A percentile compares a stretch with the other conserved stretches of the same genome.
phyloP scores from a whole-genome alignment of 1,284 basidiomycete genomes.

The Malassezia equina region DNA sequence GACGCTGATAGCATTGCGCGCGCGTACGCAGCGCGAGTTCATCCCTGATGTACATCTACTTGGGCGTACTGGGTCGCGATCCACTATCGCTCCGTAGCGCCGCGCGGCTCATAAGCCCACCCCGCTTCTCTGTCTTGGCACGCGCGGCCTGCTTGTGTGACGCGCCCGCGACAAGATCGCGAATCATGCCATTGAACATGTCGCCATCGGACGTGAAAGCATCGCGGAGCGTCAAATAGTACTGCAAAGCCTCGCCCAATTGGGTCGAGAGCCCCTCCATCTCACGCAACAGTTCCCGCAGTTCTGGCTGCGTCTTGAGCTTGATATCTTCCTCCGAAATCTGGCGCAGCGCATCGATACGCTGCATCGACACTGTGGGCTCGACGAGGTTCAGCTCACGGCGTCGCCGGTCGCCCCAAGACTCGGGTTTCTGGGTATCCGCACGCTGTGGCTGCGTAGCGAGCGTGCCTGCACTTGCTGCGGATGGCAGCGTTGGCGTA shows the following conservation, averaged over 20 bases:
- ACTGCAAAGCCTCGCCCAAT: slow-evolving; percentile 34
- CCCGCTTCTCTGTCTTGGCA: slow-evolving; percentile 7
- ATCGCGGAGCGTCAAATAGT: slow-evolving; percentile 39
- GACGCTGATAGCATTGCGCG: slow-evolving; percentile 9
- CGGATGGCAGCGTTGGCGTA: slow-evolving; percentile 5
- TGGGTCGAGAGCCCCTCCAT: slow-evolving; percentile 29
- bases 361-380: slow-evolving; percentile 25
- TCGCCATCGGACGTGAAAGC: slow-evolving; percentile 37
- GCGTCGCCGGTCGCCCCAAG: slow-evolving; percentile 26
- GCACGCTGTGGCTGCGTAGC: neutral
- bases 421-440: slow-evolving; percentile 15
- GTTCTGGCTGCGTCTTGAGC: slow-evolving; percentile 35
- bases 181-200: slow-evolving; percentile 44
- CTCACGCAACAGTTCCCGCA: slow-evolving; percentile 29
- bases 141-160: slow-evolving; percentile 6
- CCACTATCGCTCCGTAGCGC: neutral
- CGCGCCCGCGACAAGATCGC: slow-evolving; percentile 41
- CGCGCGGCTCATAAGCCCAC: slow-evolving; percentile 4
- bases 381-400: slow-evolving; percentile 30
- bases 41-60: neutral
- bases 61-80: slow-evolving; percentile 8
- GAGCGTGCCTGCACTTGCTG: neutral
- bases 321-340: slow-evolving; percentile 28
- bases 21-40: slow-evolving; percentile 8
- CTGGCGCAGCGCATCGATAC: slow-evolving; percentile 27